Percentiles rank a stretch among this genome's conserved stretches.
phyloP scores from a whole-genome alignment of 352 stramenopile species.

The Phytopythium ostracodes region DNA sequence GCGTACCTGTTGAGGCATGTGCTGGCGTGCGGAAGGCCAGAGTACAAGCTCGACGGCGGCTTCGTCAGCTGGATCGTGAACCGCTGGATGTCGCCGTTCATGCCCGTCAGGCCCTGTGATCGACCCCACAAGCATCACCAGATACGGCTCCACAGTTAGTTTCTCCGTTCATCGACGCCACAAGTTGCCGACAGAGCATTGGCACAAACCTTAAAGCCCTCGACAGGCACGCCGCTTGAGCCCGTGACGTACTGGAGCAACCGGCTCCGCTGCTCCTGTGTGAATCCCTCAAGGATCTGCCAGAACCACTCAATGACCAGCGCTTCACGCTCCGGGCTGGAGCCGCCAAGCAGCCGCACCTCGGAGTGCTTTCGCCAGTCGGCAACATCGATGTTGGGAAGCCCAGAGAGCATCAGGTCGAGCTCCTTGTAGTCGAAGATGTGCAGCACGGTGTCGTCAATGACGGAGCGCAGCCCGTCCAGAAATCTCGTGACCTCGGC shows the following conservation, averaged over 20 bases:
- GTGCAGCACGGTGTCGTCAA: constrained; percentile 93
- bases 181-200: no score
- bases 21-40: constrained; percentile 63
- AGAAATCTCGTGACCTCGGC: constrained; percentile 82
- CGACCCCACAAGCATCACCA: neutral
- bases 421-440: constrained; percentile 99
- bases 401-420: constrained; percentile 68
- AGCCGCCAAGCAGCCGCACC: constrained; percentile 29
- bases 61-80: constrained; percentile 75
- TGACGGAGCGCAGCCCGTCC: constrained; percentile 92
- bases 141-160: no score
- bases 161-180: no score
- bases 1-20: constrained; percentile 79
- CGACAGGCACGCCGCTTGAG: constrained; percentile 72
- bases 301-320: constrained; percentile 76
- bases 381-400: constrained; percentile 76
- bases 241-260: constrained; percentile 85
- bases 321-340: constrained; percentile 25
- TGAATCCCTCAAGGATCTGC: constrained; percentile 59
- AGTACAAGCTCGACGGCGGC: constrained; percentile 37
- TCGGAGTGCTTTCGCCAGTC: constrained; percentile 86
- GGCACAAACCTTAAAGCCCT: constrained; percentile 59
- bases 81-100: constrained; percentile 63
- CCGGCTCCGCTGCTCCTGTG: constrained; percentile 52
- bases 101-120: constrained; percentile 55